Evolutionary conservation across 164 flowering plant species (phyloP).

Genomic region (Vitis amurensis): DNA sequence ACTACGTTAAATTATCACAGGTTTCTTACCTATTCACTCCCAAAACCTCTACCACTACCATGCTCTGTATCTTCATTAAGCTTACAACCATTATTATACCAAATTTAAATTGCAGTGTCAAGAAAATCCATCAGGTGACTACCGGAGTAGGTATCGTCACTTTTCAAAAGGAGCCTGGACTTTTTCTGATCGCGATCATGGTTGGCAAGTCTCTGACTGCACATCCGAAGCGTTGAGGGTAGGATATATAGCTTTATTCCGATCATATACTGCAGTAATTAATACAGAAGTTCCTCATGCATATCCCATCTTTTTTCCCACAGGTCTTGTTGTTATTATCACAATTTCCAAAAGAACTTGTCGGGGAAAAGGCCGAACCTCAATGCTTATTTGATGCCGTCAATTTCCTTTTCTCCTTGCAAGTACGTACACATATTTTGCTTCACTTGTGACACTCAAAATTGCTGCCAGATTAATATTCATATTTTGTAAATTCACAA

Average conservation of each 20-base stretch:
- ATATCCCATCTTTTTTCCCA: not conserved
- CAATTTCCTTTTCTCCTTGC: too few relatives aligned
- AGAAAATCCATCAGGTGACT: slow-evolving; percentile 58
- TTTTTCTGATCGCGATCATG: slow-evolving; percentile 61
- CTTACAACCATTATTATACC: not conserved
- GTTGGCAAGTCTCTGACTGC: slow-evolving; percentile 73
- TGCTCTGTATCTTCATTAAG: too few relatives aligned
- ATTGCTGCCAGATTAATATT: too few relatives aligned
- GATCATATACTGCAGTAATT: not conserved
- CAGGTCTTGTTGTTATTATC: slow-evolving; percentile 52
- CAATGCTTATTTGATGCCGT: too few relatives aligned
- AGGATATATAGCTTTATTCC: not conserved
- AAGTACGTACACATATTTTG: too few relatives aligned
- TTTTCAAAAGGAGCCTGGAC: slow-evolving; percentile 67
- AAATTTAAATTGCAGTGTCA: slow-evolving; percentile 22
- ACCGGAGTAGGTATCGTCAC: slow-evolving; percentile 49
- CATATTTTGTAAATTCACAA: too few relatives aligned
- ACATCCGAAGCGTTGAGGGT: slow-evolving; percentile 66
- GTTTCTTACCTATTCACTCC: slow-evolving; percentile 4
- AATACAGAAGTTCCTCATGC: not conserved
- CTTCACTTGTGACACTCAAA: too few relatives aligned
- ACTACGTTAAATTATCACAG: slow-evolving; percentile 39
- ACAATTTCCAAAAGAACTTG: slow-evolving; percentile 47
- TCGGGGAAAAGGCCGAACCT: slow-evolving; percentile 15
- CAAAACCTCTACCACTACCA: not conserved